phyloP scores from a whole-genome alignment of 257 asterid species.

The Plantago ovata region DNA sequence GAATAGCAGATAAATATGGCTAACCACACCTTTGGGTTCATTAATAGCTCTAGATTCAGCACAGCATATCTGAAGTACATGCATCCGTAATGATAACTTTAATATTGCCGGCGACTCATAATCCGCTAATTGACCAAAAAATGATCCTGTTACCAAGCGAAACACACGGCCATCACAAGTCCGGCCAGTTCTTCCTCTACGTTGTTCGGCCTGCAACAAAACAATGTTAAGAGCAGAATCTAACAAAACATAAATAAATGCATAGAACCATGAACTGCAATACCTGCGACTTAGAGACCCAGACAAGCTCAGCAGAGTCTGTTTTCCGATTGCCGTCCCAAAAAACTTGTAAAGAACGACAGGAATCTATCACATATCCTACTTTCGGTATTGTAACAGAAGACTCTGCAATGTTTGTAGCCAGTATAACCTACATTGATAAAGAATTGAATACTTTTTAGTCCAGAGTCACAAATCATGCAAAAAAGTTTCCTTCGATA shows the following conservation, averaged over 20 bases:
- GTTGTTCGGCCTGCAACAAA: conserved; percentile 78
- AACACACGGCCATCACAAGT: conserved; percentile 88
- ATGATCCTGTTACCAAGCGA: conserved; percentile 76
- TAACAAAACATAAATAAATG: conserved; percentile 15
- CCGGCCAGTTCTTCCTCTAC: conserved; percentile 94
- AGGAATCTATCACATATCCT: conserved; percentile 92
- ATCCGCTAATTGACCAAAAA: conserved; percentile 64
- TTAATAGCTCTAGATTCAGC: conserved; percentile 88
- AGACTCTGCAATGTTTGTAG: conserved; percentile 98
- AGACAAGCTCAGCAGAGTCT: conserved; percentile 75
- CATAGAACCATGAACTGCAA: conserved; percentile 15
- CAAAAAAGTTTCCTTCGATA: conserved; percentile 8
- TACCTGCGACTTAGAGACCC: conserved; percentile 99
- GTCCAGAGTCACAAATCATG: conserved; percentile 9
- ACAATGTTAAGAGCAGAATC: conserved; percentile 14
- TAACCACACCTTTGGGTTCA: conserved; percentile 71
- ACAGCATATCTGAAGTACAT: conserved; percentile 75
- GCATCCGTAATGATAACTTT: conserved; percentile 74
- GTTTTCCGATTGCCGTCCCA: conserved; percentile 70
- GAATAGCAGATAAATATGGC: not conserved
- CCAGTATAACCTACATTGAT: conserved; percentile 72
- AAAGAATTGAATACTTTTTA: conserved; percentile 13
- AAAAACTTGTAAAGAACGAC: conserved; percentile 94
- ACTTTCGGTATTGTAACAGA: conserved; percentile 97
- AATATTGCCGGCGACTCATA: conserved; percentile 82